Conservation (phyloP, 345 rosid species). For the Alliaria petiolata region DNA sequence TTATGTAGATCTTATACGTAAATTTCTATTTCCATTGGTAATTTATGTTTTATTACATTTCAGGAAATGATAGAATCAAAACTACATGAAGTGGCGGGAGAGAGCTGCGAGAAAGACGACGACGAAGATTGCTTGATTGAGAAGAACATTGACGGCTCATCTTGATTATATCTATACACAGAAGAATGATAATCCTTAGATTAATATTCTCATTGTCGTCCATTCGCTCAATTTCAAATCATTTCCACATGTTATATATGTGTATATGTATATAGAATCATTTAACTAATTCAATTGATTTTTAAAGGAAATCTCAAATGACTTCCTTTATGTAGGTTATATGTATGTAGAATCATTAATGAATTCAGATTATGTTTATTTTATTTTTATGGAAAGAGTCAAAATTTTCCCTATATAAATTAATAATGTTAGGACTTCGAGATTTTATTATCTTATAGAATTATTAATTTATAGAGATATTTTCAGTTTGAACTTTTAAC, state of each 20-base stretch:
- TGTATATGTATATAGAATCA: slow-evolving; percentile 9
- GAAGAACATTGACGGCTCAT: slow-evolving; percentile 56
- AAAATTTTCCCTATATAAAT: not conserved
- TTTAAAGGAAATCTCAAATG: not conserved
- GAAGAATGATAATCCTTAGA: slow-evolving; percentile 7
- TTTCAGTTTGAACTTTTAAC: too few relatives aligned
- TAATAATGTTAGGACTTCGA: too few relatives aligned
- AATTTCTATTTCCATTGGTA: not conserved
- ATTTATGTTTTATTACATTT: not conserved
- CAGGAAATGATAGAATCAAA: slow-evolving; percentile 35
- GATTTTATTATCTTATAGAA: too few relatives aligned
- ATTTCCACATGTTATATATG: not conserved
- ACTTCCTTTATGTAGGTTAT: too few relatives aligned
- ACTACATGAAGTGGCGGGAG: slow-evolving; percentile 30
- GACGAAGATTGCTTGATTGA: slow-evolving; percentile 54
- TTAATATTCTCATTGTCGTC: not conserved
- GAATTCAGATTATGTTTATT: not conserved
- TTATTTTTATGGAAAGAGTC: not conserved
- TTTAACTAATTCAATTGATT: slow-evolving; percentile 4
- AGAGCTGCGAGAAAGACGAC: slow-evolving; percentile 42
- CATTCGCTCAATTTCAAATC: not conserved
- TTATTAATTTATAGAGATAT: too few relatives aligned
- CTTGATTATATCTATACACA: slow-evolving; percentile 46
- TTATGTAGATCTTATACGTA: not conserved
- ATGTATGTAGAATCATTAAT: too few relatives aligned